Evolutionary conservation across 805 yeast species (phyloP).

Genomic region (Yueomyces sp.): DNA sequence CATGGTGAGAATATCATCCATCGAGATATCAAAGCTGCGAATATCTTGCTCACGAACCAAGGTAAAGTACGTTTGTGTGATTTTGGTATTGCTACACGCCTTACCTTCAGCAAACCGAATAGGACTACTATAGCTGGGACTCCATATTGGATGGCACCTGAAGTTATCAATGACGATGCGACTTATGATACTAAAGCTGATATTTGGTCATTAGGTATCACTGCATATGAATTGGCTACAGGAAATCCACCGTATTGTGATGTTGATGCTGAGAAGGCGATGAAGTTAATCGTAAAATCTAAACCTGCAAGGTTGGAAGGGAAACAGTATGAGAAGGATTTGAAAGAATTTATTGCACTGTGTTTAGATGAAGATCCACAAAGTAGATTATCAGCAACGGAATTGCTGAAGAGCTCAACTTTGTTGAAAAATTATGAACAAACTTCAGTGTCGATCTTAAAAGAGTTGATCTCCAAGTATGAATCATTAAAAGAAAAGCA

Average conservation of each 20-base stretch:
- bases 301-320: conserved; percentile 95
- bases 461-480: conserved; percentile 64
- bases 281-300: conserved; percentile 83
- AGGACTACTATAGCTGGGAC: conserved; percentile 94
- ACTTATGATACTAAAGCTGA: conserved; percentile 86
- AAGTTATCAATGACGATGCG: conserved; percentile 84
- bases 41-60: conserved; percentile 74
- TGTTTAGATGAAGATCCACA: conserved; percentile 91
- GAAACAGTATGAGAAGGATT: conserved; percentile 53
- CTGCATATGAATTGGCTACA: conserved; percentile 86
- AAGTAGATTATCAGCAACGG: conserved; percentile 81
- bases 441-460: conserved; percentile 44
- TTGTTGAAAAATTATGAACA: conserved; percentile 53
- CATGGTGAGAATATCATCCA: conserved; percentile 89
- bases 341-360: conserved; percentile 81
- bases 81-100: conserved; percentile 95
- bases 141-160: conserved; percentile 99
- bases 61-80: conserved; percentile 90
- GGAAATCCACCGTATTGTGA: conserved; percentile 98
- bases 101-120: conserved; percentile 59
- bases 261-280: conserved; percentile 86
- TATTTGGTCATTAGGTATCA: conserved; percentile 94
- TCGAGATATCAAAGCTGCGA: conserved; percentile 94
- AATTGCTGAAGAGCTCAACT: conserved; percentile 43
- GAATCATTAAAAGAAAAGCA: conserved; percentile 56